A percentile compares a stretch with the other conserved stretches of the same genome.
phyloP scores from a whole-genome alignment of 352 stramenopile species.

The Pythium coloratum region DNA sequence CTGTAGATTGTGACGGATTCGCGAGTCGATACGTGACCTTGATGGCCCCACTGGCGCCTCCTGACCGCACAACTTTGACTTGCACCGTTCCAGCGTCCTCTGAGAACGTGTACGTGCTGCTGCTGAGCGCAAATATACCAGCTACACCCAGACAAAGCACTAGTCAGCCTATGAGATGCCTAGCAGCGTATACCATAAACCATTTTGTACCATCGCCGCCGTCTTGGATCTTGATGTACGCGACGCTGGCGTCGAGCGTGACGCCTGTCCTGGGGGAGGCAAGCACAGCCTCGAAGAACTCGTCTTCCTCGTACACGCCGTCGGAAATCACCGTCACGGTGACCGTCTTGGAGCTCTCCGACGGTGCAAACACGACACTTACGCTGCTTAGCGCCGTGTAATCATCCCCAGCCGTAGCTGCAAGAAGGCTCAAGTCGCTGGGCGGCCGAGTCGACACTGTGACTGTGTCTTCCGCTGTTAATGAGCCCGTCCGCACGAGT shows the following conservation, averaged over 20 bases:
- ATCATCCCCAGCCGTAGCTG: conserved; percentile 33
- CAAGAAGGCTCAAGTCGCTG: neutral
- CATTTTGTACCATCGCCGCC: conserved; percentile 35
- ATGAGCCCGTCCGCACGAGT: conserved; percentile 33
- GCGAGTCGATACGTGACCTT: conserved; percentile 45
- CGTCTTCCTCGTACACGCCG: conserved; percentile 48
- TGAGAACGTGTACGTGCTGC: conserved; percentile 51
- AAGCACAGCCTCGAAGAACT: conserved; percentile 42
- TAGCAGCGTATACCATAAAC: neutral
- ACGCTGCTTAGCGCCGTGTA: conserved; percentile 34
- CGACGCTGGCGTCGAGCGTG: conserved; percentile 23
- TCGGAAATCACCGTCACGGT: conserved; percentile 42
- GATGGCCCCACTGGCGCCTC: conserved; percentile 42
- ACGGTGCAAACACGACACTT: conserved; percentile 32
- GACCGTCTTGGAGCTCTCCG: conserved; percentile 32
- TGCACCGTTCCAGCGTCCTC: conserved; percentile 45
- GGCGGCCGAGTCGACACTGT: conserved; percentile 37
- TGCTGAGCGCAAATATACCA: conserved; percentile 56
- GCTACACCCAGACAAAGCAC: conserved; percentile 29
- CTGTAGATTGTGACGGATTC: conserved; percentile 48
- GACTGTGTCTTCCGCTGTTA: conserved; percentile 33
- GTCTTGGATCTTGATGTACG: conserved; percentile 42
- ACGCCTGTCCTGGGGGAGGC: conserved; percentile 28
- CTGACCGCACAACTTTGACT: conserved; percentile 49
- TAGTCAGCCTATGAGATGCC: neutral